Evolutionary conservation across 2,329 filamentous ascomycete species (phyloP).

Genomic region (Fusarium albidum): DNA sequence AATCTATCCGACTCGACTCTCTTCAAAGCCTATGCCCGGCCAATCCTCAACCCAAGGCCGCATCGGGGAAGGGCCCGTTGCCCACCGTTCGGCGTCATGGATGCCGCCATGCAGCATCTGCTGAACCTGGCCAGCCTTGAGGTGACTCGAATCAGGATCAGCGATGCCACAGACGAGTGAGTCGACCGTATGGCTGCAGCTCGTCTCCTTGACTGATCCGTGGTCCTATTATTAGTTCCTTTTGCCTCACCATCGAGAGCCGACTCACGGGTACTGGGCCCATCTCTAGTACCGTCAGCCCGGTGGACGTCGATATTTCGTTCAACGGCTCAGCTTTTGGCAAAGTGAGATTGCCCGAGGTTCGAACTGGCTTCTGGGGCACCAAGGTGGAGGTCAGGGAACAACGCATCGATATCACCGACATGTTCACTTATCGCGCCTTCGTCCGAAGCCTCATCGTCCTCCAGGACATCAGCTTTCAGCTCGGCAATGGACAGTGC

Average conservation of each 20-base stretch:
- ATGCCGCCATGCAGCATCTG: constrained; percentile 41
- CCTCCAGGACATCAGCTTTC: constrained; percentile 39
- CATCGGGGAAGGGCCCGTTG: neutral
- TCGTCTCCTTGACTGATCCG: neutral
- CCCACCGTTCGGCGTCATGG: constrained; percentile 32
- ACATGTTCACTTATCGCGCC: constrained; percentile 41
- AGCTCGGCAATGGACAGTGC: constrained; percentile 42
- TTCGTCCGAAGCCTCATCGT: constrained; percentile 44
- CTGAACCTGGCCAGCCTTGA: constrained; percentile 41
- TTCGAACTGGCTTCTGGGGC: constrained; percentile 40
- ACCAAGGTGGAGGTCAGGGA: constrained; percentile 38
- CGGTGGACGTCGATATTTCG: constrained; percentile 41
- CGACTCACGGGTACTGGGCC: constrained; percentile 43
- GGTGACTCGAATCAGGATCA: constrained; percentile 42
- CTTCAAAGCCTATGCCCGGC: constrained; percentile 39
- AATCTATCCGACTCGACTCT: constrained; percentile 36
- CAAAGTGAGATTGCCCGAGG: constrained; percentile 42
- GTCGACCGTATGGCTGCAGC: neutral
- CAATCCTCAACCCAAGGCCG: constrained; percentile 21
- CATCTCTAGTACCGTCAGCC: constrained; percentile 42
- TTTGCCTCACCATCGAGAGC: constrained; percentile 41
- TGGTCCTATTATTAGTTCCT: constrained; percentile 41
- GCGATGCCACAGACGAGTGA: constrained; percentile 42
- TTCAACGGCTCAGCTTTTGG: constrained; percentile 43
- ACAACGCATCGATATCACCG: constrained; percentile 41